These are phyloP conservation scores for Euphrasia arctica DNA, from an alignment of 305 asterid genomes.

Conservation along the genomic window DNA sequence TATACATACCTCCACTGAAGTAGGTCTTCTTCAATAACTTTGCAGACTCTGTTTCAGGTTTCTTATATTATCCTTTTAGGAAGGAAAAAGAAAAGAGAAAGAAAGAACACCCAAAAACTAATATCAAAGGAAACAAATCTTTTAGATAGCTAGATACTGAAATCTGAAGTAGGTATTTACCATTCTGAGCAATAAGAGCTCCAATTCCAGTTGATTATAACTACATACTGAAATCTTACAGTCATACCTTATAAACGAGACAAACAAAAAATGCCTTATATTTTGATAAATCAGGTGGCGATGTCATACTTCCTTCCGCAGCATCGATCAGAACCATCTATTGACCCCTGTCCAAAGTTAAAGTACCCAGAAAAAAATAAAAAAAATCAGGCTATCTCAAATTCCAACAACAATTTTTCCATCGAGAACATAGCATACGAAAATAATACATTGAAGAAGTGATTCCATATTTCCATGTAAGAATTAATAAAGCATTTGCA, in stretches of 20 bases:
- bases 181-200: constrained; percentile 85
- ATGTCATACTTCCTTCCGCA: constrained; percentile 91
- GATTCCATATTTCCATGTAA: not conserved
- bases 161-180: constrained; percentile 35
- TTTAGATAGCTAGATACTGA: not conserved
- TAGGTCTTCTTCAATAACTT: constrained; percentile 85
- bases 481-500: constrained; percentile 12
- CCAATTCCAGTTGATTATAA: constrained; percentile 84
- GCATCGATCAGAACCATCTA: constrained; percentile 98
- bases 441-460: not conserved
- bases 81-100: not conserved
- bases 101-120: constrained; percentile 14
- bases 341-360: constrained; percentile 49
- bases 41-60: constrained; percentile 57
- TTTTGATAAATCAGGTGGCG: constrained; percentile 75
- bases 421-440: constrained; percentile 1
- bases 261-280: constrained; percentile 85
- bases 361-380: constrained; percentile 8
- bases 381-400: constrained; percentile 19
- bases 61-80: constrained; percentile 6
- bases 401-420: not conserved
- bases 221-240: constrained; percentile 14
- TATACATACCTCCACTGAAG: constrained; percentile 86
- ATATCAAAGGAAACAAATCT: constrained; percentile 9
- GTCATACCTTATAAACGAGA: constrained; percentile 86